Conservation (phyloP, 306 rosid species). For the Carpinus fangiana region DNA sequence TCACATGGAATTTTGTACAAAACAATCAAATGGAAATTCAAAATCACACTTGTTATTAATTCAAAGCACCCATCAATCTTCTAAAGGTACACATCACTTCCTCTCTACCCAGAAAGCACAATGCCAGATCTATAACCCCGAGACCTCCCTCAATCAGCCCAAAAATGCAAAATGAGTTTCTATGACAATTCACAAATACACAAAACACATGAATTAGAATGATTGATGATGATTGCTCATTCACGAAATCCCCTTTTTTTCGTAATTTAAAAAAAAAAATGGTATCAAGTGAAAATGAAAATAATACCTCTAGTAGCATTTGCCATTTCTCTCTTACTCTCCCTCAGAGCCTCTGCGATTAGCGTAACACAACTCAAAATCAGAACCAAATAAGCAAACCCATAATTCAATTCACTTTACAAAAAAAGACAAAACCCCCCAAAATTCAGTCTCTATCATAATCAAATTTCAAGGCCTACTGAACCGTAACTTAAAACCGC, state of each 20-base stretch:
- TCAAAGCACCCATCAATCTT: neutral
- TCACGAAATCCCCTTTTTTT: neutral
- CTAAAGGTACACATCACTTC: neutral
- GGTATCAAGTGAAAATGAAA: neutral
- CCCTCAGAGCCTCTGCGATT: slow-evolving; percentile 87
- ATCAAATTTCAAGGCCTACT: neutral
- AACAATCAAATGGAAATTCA: neutral
- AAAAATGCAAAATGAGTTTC: neutral
- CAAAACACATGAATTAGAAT: neutral
- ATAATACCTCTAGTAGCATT: slow-evolving; percentile 76
- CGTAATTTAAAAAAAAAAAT: neutral
- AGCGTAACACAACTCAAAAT: slow-evolving; percentile 7
- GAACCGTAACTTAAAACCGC: neutral
- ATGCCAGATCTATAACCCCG: neutral
- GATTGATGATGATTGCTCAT: neutral
- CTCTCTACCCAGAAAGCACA: neutral
- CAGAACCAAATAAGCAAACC: slow-evolving; percentile 5
- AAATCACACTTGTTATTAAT: neutral
- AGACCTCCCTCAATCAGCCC: neutral
- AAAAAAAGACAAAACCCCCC: neutral
- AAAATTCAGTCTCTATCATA: neutral
- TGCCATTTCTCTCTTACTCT: slow-evolving; percentile 90
- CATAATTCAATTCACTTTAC: neutral
- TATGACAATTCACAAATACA: neutral
- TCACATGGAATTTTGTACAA: too few species aligned